Conservation (phyloP, 2,329 filamentous ascomycete genomes). For the Colletotrichum costaricense region DNA sequence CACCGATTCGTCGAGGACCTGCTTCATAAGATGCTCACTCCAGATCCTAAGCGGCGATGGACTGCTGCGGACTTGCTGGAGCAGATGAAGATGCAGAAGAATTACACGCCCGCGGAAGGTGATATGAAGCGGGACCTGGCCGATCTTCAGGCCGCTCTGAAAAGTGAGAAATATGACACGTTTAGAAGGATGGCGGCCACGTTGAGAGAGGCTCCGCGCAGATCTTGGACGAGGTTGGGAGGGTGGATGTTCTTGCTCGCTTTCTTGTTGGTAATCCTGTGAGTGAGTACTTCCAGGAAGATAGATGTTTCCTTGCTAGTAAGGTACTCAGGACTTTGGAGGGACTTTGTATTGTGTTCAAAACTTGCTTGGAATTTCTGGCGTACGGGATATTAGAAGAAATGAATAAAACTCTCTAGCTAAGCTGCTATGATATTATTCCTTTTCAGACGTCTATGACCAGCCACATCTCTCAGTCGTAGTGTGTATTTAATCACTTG, state of each 20-base stretch:
- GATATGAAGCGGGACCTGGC: neutral
- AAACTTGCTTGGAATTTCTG: neutral
- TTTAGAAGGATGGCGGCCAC: neutral
- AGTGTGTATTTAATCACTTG: too few species aligned
- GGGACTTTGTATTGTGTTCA: neutral
- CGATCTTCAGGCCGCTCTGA: neutral
- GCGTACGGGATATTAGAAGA: too few species aligned
- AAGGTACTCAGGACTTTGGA: neutral
- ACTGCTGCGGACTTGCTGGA: neutral
- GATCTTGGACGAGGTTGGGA: neutral
- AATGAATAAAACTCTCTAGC: neutral
- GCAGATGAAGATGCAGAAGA: neutral
- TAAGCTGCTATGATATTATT: neutral
- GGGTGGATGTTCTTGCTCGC: neutral
- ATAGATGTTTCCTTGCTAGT: neutral
- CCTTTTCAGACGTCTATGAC: neutral
- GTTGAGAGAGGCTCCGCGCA: neutral
- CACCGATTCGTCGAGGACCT: neutral
- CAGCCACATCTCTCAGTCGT: neutral
- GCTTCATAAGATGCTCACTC: slow-evolving; percentile 2
- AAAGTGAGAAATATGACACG: neutral
- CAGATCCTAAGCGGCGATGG: neutral
- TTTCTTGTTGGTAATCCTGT: neutral
- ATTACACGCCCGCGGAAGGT: neutral
- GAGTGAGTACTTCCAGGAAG: neutral